Percentiles rank a stretch among this genome's conserved stretches.
Evolutionary conservation across 805 yeast species (phyloP).

Genomic region (Cyberlindnera americana): DNA sequence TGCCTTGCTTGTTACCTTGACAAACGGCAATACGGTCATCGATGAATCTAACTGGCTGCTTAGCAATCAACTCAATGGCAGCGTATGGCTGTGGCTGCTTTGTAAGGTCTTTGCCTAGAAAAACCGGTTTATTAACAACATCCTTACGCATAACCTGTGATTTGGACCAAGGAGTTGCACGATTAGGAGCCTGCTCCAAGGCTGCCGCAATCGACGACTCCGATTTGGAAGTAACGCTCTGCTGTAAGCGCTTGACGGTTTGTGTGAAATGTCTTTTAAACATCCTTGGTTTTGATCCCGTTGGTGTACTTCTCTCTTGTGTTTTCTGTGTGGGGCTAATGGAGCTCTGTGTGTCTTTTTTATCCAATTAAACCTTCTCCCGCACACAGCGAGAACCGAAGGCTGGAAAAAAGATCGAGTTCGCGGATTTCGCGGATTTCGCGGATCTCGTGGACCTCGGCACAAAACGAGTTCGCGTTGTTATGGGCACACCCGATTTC

Average conservation of each 20-base stretch:
- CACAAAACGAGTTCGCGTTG: slow-evolving; percentile 3
- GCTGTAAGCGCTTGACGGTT: slow-evolving; percentile 4
- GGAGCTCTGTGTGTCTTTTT: background rate
- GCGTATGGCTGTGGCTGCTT: slow-evolving; percentile 77
- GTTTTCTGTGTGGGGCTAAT: background rate
- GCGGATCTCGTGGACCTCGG: no score
- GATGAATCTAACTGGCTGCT: slow-evolving; percentile 66
- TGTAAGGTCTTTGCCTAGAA: slow-evolving; percentile 64
- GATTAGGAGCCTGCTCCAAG: slow-evolving; percentile 70
- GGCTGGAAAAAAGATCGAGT: no score
- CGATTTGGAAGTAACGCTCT: slow-evolving; percentile 4
- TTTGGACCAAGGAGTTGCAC: slow-evolving; percentile 65
- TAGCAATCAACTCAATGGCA: slow-evolving; percentile 77
- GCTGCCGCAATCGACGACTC: slow-evolving; percentile 9
- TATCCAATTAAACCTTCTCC: no score
- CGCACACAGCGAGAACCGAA: no score
- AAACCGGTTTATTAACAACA: slow-evolving; percentile 33
- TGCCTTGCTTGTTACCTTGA: slow-evolving; percentile 69
- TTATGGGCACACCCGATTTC: no score
- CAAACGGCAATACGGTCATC: slow-evolving; percentile 68
- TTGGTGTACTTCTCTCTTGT: no score
- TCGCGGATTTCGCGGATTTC: no score
- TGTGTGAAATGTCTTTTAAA: slow-evolving; percentile 6
- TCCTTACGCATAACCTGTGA: slow-evolving; percentile 41
- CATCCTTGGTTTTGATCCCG: slow-evolving; percentile 1